Evolutionary conservation across 164 flowering plant species (phyloP), one percentile per base, ranked within the genome.

Genomic region (Stephania japonica): DNA sequence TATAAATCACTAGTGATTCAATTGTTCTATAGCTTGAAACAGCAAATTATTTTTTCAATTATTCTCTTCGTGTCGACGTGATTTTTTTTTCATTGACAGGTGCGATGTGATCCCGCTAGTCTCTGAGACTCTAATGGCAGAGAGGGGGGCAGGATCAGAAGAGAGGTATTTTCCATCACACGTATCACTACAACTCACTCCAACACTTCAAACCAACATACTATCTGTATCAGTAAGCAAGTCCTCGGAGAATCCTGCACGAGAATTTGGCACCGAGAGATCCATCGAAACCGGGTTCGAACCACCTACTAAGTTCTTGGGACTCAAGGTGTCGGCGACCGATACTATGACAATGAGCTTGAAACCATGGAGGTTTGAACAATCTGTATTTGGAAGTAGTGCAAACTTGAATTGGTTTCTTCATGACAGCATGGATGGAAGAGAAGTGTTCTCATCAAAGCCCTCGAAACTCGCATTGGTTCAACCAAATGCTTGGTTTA

Each of bases 121-220:
- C 64, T 83, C 78, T 1, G 91, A 90, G 63, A 77, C 76, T 24
- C 85, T 90, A 4, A 79, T 91, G 87, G 75, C 65, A 0, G 86
- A 87, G 70, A 78, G 86, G 76, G 99, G 97, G 65, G 85, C 76
- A 6, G 99, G 99, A 7, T 42, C 81, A 61, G 77, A 81, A 0
- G 99, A 94, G 68, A 94, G 92, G 75, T 95, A 92, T 79, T 94
- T 94, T 83, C 99, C 95, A 3, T 92, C 99, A 7, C 78, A 91
- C 42, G 86, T 94, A 62, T 85, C 91, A 3, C 65, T 94, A 71
- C 94, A 85, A 38, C 82, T 94, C 21, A 92, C 97, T 13, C 99
- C 99, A 64, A 81, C 80, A 13, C 70, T 77, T 10, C 97, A 92
- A 70, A 70, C 89, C 14, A 78, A 86, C 63, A 76, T 94, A 14